Conservation (phyloP, 495 filamentous ascomycete species). For the Xylaria palmicola region DNA sequence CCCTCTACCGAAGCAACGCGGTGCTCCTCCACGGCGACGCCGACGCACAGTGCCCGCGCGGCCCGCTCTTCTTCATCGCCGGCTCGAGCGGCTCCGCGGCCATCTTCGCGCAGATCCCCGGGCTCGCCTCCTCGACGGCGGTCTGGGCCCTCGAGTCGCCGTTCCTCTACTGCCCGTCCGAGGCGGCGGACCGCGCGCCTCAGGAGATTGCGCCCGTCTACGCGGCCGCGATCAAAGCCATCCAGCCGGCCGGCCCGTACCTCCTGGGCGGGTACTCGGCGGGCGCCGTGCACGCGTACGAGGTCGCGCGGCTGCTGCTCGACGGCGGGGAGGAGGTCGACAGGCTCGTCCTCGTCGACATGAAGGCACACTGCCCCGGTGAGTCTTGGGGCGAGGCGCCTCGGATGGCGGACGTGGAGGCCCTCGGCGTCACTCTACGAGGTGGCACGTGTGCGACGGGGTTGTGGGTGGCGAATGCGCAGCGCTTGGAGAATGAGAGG, state of each 20-base stretch:
- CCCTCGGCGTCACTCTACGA: constrained; percentile 14
- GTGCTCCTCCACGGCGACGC: constrained; percentile 57
- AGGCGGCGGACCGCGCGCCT: constrained; percentile 38
- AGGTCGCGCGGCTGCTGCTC: constrained; percentile 60
- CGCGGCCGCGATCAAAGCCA: constrained; percentile 45
- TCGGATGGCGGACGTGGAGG: constrained; percentile 63
- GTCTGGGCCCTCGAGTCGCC: constrained; percentile 52
- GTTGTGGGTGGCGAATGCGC: constrained; percentile 52
- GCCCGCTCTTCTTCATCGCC: constrained; percentile 58
- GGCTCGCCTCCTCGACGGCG: constrained; percentile 32
- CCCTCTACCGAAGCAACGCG: constrained; percentile 11
- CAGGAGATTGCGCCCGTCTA: constrained; percentile 37
- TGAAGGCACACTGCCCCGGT: constrained; percentile 60
- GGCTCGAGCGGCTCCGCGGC: constrained; percentile 60
- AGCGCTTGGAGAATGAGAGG: constrained; percentile 27
- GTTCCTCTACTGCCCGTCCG: constrained; percentile 40
- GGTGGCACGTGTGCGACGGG: neutral
- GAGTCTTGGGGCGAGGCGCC: constrained; percentile 63
- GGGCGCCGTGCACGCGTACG: constrained; percentile 73
- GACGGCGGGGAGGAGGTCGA: constrained; percentile 61
- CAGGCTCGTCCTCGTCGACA: constrained; percentile 66
- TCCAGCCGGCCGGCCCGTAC: constrained; percentile 56
- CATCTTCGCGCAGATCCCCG: constrained; percentile 43
- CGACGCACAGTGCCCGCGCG: constrained; percentile 40
- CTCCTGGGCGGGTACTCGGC: constrained; percentile 66